Evolutionary conservation across 345 rosid genomes (phyloP).

Genomic region (Streptanthus diversifolius): DNA sequence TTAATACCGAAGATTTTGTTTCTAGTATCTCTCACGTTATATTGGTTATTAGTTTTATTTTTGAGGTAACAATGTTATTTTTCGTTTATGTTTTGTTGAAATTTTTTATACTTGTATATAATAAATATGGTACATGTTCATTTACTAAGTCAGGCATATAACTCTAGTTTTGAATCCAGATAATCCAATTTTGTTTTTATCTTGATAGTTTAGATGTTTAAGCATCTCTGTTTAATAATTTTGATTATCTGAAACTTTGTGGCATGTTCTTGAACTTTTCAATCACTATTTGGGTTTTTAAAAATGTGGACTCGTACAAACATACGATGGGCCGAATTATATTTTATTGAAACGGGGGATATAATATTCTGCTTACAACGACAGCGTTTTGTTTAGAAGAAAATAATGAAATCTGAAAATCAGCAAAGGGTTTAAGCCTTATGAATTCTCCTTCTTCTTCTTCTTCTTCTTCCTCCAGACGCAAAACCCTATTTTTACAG

Average conservation of each 20-base stretch:
- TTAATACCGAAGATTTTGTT: neutral
- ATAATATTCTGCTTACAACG: neutral
- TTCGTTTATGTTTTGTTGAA: neutral
- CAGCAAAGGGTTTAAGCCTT: neutral
- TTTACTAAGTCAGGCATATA: neutral
- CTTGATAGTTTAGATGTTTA: neutral
- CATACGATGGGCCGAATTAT: neutral
- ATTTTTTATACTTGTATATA: neutral
- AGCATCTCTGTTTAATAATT: too few relatives aligned
- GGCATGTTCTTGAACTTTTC: neutral
- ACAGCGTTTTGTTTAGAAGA: neutral
- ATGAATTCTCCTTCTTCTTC: neutral
- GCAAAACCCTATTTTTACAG: slow-evolving; percentile 11
- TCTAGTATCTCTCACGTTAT: neutral
- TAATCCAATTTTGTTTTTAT: neutral
- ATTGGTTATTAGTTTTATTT: neutral
- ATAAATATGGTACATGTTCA: neutral
- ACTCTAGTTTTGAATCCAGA: neutral
- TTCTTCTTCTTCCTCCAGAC: slow-evolving; percentile 1
- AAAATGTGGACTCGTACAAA: neutral
- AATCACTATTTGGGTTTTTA: neutral
- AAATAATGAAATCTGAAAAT: neutral
- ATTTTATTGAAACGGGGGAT: neutral
- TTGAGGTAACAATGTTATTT: neutral
- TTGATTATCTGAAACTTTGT: neutral